These are phyloP conservation scores for Cyberlindnera petersonii DNA, from an alignment of 805 yeast genomes.

Conservation along the genomic window DNA sequence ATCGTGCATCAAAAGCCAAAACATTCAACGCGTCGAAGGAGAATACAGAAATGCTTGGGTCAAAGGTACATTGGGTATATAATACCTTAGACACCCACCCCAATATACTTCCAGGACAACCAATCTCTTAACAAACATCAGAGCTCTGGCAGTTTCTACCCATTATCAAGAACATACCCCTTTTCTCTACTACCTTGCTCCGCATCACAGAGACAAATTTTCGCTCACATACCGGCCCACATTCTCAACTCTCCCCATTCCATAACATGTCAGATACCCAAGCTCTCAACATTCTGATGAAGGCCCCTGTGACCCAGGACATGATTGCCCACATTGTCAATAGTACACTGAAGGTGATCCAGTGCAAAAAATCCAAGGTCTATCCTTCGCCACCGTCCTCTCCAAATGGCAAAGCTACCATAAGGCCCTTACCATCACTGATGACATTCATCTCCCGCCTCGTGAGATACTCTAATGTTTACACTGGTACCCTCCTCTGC, in stretches of 20 bases:
- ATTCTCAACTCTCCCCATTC: conserved; percentile 1
- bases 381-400: conserved; percentile 37
- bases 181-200: no score
- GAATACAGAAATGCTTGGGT: no score
- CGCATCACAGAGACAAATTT: no score
- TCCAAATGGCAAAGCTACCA: conserved; percentile 21
- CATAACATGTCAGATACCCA: conserved; percentile 46
- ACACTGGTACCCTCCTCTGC: conserved; percentile 72
- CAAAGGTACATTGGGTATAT: no score
- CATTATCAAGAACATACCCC: no score
- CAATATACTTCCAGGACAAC: no score
- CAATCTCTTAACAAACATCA: no score
- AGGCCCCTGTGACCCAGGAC: conserved; percentile 68
- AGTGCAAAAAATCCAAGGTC: conserved; percentile 43
- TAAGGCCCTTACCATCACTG: conserved; percentile 48
- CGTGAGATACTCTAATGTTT: conserved; percentile 74
- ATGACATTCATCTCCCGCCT: conserved; percentile 70
- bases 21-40: no score
- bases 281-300: conserved; percentile 56
- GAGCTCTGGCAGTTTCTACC: no score
- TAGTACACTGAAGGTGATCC: conserved; percentile 61
- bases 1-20: no score
- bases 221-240: not conserved
- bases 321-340: conserved; percentile 69
- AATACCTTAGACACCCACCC: no score